These are phyloP conservation scores for Fraxinus paxiana DNA, from an alignment of 305 asterid genomes.

Conservation along the genomic window DNA sequence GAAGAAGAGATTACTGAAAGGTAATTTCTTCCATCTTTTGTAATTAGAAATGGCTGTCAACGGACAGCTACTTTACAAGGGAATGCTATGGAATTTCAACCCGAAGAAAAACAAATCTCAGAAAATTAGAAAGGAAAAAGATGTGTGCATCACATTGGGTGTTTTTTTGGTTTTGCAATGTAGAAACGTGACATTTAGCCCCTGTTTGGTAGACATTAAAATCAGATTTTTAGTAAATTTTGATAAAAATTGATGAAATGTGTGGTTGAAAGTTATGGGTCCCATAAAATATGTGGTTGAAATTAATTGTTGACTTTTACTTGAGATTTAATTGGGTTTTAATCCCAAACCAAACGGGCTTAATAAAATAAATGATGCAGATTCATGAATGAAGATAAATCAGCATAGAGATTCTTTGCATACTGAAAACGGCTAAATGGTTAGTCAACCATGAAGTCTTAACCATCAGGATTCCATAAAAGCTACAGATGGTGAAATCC, in stretches of 20 bases:
- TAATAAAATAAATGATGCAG: neutral
- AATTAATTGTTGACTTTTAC: neutral
- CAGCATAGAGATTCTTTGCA: conserved; percentile 8
- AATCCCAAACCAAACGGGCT: neutral
- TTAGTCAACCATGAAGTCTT: neutral
- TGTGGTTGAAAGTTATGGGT: too few species aligned
- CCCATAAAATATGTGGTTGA: neutral
- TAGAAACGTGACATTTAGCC: neutral
- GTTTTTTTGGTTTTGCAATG: neutral
- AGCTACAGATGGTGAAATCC: conserved; percentile 16
- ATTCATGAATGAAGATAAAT: neutral
- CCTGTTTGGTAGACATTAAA: neutral
- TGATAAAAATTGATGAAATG: neutral
- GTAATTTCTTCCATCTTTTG: conserved; percentile 8
- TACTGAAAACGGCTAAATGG: conserved; percentile 4
- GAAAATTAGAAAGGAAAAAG: neutral
- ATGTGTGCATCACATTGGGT: neutral
- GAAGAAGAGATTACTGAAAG: conserved; percentile 20
- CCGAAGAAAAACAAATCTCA: conserved; percentile 1
- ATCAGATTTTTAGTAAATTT: neutral
- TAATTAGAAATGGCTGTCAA: conserved; percentile 9
- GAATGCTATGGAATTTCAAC: neutral
- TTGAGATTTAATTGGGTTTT: neutral
- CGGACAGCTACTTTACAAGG: neutral
- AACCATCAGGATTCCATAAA: neutral